Evolutionary conservation across 345 rosid genomes (phyloP).

Genomic region (Theobroma cacao): DNA sequence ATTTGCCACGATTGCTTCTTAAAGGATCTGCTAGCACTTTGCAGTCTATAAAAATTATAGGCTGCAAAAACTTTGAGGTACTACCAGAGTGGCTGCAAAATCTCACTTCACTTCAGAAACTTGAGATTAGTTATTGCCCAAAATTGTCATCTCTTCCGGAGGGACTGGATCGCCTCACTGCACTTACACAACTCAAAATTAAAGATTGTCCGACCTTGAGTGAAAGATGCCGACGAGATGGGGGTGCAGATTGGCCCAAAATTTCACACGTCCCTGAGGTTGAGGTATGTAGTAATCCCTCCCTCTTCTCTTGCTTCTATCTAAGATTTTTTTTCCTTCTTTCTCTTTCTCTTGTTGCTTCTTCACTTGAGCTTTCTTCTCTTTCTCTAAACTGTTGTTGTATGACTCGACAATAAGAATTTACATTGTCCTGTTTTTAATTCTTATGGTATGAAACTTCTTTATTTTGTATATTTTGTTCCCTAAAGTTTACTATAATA

Average conservation of each 20-base stretch:
- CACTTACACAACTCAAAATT: neutral
- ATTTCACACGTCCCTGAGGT: neutral
- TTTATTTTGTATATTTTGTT: too few species aligned
- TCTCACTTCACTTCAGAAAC: neutral
- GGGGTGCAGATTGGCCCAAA: neutral
- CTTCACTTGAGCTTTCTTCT: slow-evolving; percentile 6
- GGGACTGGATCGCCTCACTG: neutral
- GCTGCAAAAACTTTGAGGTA: neutral
- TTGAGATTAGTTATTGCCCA: neutral
- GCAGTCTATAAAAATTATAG: neutral
- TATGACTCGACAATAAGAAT: too few species aligned
- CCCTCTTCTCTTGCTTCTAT: neutral
- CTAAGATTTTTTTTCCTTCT: too few species aligned
- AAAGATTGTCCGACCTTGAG: neutral
- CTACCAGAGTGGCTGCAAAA: neutral
- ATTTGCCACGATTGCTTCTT: neutral
- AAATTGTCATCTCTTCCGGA: neutral
- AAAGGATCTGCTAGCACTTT: neutral
- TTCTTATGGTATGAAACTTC: too few species aligned
- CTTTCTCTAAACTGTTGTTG: too few species aligned
- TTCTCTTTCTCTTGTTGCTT: too few species aligned
- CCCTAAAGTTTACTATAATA: too few species aligned
- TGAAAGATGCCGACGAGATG: neutral
- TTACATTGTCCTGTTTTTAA: too few species aligned
- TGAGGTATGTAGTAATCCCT: neutral